Evolutionary conservation across 805 yeast genomes (phyloP), one percentile per base, ranked within the genome.

Genomic region (Saturnispora diversa): DNA sequence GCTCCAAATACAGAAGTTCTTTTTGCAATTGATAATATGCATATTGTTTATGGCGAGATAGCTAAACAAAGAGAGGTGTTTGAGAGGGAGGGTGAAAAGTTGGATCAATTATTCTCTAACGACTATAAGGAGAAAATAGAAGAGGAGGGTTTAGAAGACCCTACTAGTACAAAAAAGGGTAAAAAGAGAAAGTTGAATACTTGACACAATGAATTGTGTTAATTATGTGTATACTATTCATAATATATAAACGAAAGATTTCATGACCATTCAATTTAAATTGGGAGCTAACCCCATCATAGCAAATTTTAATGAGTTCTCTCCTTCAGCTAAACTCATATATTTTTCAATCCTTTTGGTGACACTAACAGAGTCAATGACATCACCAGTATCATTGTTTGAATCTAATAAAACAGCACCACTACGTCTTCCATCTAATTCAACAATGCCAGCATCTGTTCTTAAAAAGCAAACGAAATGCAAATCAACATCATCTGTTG

Each of bases 401-500:
- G 24, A 12, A 3, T 61, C 64, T 30, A 86, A 62, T 44, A 72
- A 75, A 26, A 80, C 67, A 0, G 95, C 86, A 0, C 95, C 92
- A 26, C 60, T 60, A 48, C 94, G 69, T 48, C 97, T 70, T 1
- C 98, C 98, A 55, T 90, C 98, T 26, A 90, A 68, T 60, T 90
- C 97, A 52, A 75, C 84, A 16, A 90, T 54, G 7, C 73, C 74
- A 46, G 75, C 69, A 10, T 63, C 61, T 26, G 61, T 58, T 50
- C 73, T 77, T 9, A 83, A 66, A 51, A 83, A 80, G 5, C 92
- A 70, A 20, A 90, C 77, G 55, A 84, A 90, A 62, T 90, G 98
- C 43, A 80, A 65, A 40, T 77, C 75, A 3, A 75, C 66, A 4
- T 75, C 68, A 2, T 65, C 66, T 2, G 66, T 70, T 7, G 81